Percentiles rank a stretch among this genome's conserved stretches.
These are phyloP conservation scores for Liquidambar formosana DNA, from an alignment of 164 flowering plant species.

Conservation along the genomic window DNA sequence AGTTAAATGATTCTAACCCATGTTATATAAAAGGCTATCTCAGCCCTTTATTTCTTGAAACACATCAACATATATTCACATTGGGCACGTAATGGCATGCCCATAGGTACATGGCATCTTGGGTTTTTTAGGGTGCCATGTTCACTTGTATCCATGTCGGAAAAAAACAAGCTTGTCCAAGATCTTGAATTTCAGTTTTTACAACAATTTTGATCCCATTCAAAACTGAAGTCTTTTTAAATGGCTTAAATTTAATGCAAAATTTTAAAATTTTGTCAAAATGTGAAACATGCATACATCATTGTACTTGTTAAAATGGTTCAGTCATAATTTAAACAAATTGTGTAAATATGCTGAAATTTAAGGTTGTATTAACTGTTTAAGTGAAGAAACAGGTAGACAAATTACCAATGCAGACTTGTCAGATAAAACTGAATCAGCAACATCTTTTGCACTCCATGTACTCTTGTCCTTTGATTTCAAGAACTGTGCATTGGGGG, in stretches of 20 bases:
- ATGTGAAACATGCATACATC: background rate
- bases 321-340: background rate
- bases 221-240: background rate
- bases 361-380: background rate
- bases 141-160: background rate
- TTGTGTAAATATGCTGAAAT: background rate
- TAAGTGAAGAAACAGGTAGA: background rate
- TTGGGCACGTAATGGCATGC: background rate
- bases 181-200: background rate
- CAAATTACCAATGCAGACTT: conserved; percentile 70
- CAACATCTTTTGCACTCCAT: conserved; percentile 92
- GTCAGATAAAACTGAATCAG: conserved; percentile 91
- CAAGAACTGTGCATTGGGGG: conserved; percentile 71
- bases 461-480: conserved; percentile 71
- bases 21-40: too few relatives aligned
- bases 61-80: too few relatives aligned
- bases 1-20: background rate
- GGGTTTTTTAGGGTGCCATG: background rate
- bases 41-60: too few relatives aligned
- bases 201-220: background rate
- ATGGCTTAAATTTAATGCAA: background rate
- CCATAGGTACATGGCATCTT: background rate
- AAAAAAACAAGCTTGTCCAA: background rate
- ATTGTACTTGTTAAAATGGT: background rate
- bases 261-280: background rate